phyloP scores from a whole-genome alignment of 73 alveolate genomes.

The Paramecium sexaurelia region DNA sequence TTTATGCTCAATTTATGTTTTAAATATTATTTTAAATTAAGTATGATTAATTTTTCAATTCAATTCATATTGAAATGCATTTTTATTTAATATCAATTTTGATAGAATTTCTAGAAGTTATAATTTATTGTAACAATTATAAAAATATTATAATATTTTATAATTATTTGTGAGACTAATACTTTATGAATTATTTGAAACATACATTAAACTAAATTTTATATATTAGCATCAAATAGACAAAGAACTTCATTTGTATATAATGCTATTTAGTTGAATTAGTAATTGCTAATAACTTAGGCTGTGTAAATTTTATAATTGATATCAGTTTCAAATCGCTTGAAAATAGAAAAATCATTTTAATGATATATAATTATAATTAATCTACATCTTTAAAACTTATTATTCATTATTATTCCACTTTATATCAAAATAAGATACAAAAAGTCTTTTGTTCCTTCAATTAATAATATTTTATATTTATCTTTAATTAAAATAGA shows the following conservation, averaged over 20 bases:
- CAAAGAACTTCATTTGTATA: neutral
- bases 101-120: too few species aligned
- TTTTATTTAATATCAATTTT: too few species aligned
- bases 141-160: too few species aligned
- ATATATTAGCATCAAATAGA: neutral
- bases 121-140: too few species aligned
- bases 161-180: too few species aligned
- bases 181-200: too few species aligned
- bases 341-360: neutral
- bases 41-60: too few species aligned
- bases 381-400: neutral
- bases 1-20: too few species aligned
- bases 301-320: neutral
- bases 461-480: neutral
- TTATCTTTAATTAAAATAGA: neutral
- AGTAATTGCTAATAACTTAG: neutral
- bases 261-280: neutral
- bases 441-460: neutral
- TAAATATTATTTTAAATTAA: too few species aligned
- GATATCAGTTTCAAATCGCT: neutral
- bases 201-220: neutral
- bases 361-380: neutral
- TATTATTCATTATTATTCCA: neutral
- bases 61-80: too few species aligned
- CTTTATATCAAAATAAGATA: neutral